phyloP scores from a whole-genome alignment of 2,329 filamentous ascomycete species.

The Ophiocordyceps camponoti-saundersi region DNA sequence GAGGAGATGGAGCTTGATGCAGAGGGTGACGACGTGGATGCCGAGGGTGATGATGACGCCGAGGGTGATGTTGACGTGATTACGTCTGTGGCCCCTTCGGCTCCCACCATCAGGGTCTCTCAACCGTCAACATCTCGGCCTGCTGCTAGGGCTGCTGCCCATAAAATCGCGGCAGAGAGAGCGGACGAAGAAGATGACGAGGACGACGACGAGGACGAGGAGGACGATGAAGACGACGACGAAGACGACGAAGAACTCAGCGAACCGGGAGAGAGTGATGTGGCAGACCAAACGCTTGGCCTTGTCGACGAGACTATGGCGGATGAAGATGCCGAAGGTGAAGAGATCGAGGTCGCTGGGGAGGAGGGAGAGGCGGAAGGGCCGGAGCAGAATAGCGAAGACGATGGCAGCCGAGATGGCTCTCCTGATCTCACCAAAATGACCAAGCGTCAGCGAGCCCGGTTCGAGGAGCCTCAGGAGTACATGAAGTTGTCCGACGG shows the following conservation, averaged over 20 bases:
- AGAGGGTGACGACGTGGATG: conserved; percentile 23
- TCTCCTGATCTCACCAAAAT: conserved; percentile 40
- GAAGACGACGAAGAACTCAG: conserved; percentile 40
- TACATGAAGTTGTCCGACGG: conserved; percentile 45
- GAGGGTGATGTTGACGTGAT: conserved; percentile 30
- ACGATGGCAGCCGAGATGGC: conserved; percentile 27
- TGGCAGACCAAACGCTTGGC: conserved; percentile 18
- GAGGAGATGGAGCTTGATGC: conserved; percentile 27
- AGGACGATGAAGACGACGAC: conserved; percentile 28
- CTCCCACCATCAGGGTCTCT: conserved; percentile 29
- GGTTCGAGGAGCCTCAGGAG: conserved; percentile 36
- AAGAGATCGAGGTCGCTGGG: conserved; percentile 22
- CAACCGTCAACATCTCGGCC: conserved; percentile 19
- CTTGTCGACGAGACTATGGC: conserved; percentile 27
- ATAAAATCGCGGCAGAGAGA: conserved; percentile 20
- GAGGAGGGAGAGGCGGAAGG: conserved; percentile 23
- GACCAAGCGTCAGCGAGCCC: conserved; percentile 42
- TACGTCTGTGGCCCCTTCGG: conserved; percentile 13
- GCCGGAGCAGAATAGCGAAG: conserved; percentile 24
- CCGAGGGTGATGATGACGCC: conserved; percentile 21
- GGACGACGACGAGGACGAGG: conserved; percentile 32
- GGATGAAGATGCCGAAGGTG: conserved; percentile 29
- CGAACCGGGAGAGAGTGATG: conserved; percentile 33
- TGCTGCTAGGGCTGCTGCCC: conserved; percentile 14
- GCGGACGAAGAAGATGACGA: conserved; percentile 6